Percentiles rank a stretch among this genome's conserved stretches.
phyloP scores from a whole-genome alignment of 176 grass and related monocot species.

The Hsuehochloa calcarea region DNA sequence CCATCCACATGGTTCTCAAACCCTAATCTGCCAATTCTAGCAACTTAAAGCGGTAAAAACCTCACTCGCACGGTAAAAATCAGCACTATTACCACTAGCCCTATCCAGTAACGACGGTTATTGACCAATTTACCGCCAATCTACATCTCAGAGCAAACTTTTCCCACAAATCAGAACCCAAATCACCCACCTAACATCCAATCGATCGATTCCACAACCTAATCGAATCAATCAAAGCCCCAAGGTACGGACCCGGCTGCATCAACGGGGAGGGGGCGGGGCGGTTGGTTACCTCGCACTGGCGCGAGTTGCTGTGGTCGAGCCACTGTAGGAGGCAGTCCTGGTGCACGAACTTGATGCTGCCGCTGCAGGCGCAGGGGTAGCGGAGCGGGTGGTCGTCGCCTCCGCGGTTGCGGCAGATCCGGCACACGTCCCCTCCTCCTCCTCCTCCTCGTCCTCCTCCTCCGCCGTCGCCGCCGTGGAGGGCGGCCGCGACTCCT shows the following conservation, averaged over 20 bases:
- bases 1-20: background rate
- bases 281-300: constrained; percentile 75
- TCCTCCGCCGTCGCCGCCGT: background rate
- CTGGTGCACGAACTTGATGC: constrained; percentile 99
- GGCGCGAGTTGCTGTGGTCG: constrained; percentile 95
- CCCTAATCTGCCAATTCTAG: background rate
- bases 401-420: constrained; percentile 98
- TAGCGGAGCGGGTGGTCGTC: constrained; percentile 82
- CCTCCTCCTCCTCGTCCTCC: constrained; percentile 57
- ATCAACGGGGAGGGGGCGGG: background rate
- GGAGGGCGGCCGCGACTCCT: constrained; percentile 34
- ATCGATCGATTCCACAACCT: background rate
- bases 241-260: background rate
- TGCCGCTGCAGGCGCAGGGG: constrained; percentile 98
- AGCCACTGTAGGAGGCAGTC: constrained; percentile 99
- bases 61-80: background rate
- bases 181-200: background rate
- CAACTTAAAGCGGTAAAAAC: background rate
- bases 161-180: background rate
- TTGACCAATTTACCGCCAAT: background rate
- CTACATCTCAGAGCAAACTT: background rate
- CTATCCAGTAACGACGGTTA: background rate
- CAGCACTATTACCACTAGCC: background rate
- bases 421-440: constrained; percentile 94
- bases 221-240: constrained; percentile 22